Conservation (phyloP, 176 grass and related monocot genomes). For the Aechmea fasciata region DNA sequence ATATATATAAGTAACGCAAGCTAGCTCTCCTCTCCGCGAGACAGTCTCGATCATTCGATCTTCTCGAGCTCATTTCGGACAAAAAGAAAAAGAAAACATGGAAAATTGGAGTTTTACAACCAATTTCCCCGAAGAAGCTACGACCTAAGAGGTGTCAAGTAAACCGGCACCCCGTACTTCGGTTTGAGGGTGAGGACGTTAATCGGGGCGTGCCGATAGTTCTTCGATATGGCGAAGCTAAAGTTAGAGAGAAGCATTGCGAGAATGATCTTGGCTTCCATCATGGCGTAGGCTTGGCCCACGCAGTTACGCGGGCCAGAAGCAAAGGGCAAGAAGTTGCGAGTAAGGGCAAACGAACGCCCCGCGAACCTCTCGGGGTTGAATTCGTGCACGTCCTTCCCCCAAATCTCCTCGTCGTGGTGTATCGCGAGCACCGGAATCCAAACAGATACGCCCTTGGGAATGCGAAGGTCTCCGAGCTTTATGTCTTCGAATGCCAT, state of each 20-base stretch:
- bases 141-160: constrained; percentile 44
- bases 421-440: constrained; percentile 90
- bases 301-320: constrained; percentile 80
- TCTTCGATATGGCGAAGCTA: constrained; percentile 64
- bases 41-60: constrained; percentile 1
- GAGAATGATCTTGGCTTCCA: constrained; percentile 77
- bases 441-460: constrained; percentile 69
- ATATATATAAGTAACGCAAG: not conserved
- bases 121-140: not conserved
- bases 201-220: constrained; percentile 72
- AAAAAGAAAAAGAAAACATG: too few species aligned
- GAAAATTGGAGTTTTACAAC: not conserved
- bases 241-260: constrained; percentile 63
- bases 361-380: constrained; percentile 57
- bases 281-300: constrained; percentile 61
- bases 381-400: constrained; percentile 64
- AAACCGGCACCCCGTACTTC: constrained; percentile 66
- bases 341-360: constrained; percentile 37
- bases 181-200: constrained; percentile 86
- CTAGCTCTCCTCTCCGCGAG: not conserved
- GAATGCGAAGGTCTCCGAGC: constrained; percentile 52
- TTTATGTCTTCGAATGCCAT: constrained; percentile 82
- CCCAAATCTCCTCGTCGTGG: constrained; percentile 73
- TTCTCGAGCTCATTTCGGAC: not conserved
- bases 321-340: constrained; percentile 72